These are phyloP conservation scores for Coemansia erecta DNA, from an alignment of 192 early-diverging fungal genomes.

Conservation along the genomic window DNA sequence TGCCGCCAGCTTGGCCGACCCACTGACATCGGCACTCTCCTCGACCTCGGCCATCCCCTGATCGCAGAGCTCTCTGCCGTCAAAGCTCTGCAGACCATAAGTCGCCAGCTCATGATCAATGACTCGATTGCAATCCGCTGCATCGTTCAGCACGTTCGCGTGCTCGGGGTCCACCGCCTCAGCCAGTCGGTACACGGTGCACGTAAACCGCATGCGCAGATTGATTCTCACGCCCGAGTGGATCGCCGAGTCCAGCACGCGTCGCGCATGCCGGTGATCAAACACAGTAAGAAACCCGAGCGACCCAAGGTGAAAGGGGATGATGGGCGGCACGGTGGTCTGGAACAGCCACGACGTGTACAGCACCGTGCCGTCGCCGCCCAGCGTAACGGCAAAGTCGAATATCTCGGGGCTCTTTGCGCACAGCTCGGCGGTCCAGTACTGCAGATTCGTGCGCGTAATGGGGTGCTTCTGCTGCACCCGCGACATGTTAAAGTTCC, in stretches of 20 bases:
- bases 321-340: slow-evolving; percentile 81
- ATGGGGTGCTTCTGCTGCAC: slow-evolving; percentile 46
- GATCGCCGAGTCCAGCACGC: slow-evolving; percentile 62
- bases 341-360: slow-evolving; percentile 93
- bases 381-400: slow-evolving; percentile 91
- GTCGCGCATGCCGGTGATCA: slow-evolving; percentile 60
- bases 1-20: slow-evolving; percentile 30
- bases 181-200: slow-evolving; percentile 76
- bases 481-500: slow-evolving; percentile 58
- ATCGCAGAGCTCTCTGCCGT: slow-evolving; percentile 16
- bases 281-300: slow-evolving; percentile 95
- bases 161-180: slow-evolving; percentile 35
- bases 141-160: slow-evolving; percentile 46
- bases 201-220: slow-evolving; percentile 85
- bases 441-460: slow-evolving; percentile 55
- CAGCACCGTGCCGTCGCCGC: slow-evolving; percentile 94
- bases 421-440: slow-evolving; percentile 78
- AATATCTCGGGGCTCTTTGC: slow-evolving; percentile 65
- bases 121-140: slow-evolving; percentile 44
- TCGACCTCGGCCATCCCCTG: slow-evolving; percentile 7
- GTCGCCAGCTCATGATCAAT: slow-evolving; percentile 46
- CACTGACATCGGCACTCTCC: slow-evolving; percentile 49
- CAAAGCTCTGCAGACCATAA: slow-evolving; percentile 37
- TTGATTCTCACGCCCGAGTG: slow-evolving; percentile 77
- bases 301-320: slow-evolving; percentile 91